These are phyloP conservation scores for Yamadazyma diospyri DNA, from an alignment of 1,139 yeast species.

Conservation along the genomic window DNA sequence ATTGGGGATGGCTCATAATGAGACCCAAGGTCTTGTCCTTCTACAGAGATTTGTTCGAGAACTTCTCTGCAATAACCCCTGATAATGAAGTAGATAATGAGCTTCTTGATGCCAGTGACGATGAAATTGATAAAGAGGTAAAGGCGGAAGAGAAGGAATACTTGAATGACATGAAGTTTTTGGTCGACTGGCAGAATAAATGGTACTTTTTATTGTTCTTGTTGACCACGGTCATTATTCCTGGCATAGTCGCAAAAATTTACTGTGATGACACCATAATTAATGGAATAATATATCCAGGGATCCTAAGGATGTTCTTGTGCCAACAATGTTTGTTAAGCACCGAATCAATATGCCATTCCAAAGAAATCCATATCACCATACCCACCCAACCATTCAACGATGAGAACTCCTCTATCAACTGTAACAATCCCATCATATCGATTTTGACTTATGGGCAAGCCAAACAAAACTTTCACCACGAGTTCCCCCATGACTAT, in stretches of 20 bases:
- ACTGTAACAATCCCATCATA: conserved; percentile 48
- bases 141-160: conserved; percentile 23
- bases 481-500: conserved; percentile 71
- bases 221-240: conserved; percentile 47
- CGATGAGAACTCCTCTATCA: conserved; percentile 53
- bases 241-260: conserved; percentile 41
- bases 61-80: conserved; percentile 30
- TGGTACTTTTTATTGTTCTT: conserved; percentile 44
- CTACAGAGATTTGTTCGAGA: conserved; percentile 35
- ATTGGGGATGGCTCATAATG: conserved; percentile 61
- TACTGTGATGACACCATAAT: conserved; percentile 39
- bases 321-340: conserved; percentile 58
- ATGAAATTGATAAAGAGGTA: conserved; percentile 6
- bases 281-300: conserved; percentile 61
- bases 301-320: conserved; percentile 52
- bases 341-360: conserved; percentile 62
- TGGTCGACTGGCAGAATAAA: conserved; percentile 58
- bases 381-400: conserved; percentile 57
- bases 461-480: conserved; percentile 63
- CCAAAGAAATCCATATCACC: conserved; percentile 36
- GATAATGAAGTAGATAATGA: conserved; percentile 12
- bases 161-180: conserved; percentile 16
- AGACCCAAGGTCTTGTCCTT: conserved; percentile 43
- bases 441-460: conserved; percentile 64
- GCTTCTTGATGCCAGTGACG: not conserved